Evolutionary conservation across 106 monocot species (phyloP).

Genomic region (Apostasia shenzhenica): DNA sequence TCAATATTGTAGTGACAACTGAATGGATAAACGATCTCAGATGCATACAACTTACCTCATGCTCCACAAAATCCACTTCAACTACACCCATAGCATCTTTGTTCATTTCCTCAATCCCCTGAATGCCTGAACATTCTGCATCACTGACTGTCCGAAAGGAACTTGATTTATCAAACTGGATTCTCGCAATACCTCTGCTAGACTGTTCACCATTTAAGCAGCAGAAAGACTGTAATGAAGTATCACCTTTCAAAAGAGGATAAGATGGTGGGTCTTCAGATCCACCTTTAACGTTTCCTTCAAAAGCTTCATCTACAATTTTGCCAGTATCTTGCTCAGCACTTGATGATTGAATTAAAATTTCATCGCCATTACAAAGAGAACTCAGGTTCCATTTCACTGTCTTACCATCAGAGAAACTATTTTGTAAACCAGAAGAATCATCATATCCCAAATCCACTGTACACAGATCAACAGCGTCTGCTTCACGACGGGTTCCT

Average conservation of each 20-base stretch:
- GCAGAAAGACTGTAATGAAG: slow-evolving; percentile 2
- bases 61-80: background rate
- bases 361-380: background rate
- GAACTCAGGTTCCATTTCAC: background rate
- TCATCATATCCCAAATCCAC: background rate
- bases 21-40: too few species aligned
- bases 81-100: background rate
- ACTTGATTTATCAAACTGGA: slow-evolving; percentile 2
- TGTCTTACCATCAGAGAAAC: background rate
- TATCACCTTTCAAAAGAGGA: background rate
- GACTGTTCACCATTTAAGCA: slow-evolving; percentile 3
- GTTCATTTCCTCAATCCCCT: background rate
- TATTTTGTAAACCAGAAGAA: slow-evolving; percentile 1
- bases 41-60: background rate
- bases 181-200: background rate
- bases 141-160: background rate
- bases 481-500: background rate
- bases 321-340: background rate
- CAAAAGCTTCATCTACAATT: background rate
- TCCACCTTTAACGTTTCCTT: slow-evolving; percentile 10
- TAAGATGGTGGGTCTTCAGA: background rate
- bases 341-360: slow-evolving; percentile 1
- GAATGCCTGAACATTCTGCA: background rate
- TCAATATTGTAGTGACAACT: too few species aligned
- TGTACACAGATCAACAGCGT: background rate